A percentile compares a stretch with the other conserved stretches of the same genome.
Evolutionary conservation across 2,329 filamentous ascomycete species (phyloP).

Genomic region (Trichophyton mentagrophytes): DNA sequence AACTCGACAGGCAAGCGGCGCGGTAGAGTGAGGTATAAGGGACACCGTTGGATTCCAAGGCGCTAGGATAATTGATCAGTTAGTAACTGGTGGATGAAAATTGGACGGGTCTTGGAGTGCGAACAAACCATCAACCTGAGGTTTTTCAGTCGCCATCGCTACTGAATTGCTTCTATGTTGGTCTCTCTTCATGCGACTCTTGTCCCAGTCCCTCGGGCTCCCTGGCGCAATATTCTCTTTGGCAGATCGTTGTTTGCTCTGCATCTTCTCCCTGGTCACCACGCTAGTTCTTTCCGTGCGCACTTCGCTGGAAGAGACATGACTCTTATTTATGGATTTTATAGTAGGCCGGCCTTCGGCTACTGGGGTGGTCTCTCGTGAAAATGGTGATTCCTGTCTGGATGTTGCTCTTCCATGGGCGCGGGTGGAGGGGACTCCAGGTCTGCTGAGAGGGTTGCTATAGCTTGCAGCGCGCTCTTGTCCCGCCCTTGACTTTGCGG

Average conservation of each 20-base stretch:
- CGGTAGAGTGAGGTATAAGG: constrained; percentile 55
- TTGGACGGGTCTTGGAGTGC: not conserved
- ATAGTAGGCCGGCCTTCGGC: constrained; percentile 8
- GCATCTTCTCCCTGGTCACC: constrained; percentile 51
- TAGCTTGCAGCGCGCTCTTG: constrained; percentile 30
- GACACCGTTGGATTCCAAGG: constrained; percentile 71
- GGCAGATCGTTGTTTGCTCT: constrained; percentile 48
- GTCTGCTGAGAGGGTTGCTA: constrained; percentile 21
- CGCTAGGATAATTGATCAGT: constrained; percentile 16
- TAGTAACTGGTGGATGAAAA: not conserved
- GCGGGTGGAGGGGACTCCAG: constrained; percentile 30
- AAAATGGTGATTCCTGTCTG: constrained; percentile 12
- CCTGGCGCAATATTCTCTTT: constrained; percentile 27
- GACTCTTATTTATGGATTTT: constrained; percentile 21
- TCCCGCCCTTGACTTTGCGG: constrained; percentile 26
- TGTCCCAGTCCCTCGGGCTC: constrained; percentile 26
- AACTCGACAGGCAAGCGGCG: constrained; percentile 59
- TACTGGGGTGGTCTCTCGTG: constrained; percentile 13
- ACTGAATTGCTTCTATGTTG: constrained; percentile 18
- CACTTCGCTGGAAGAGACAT: constrained; percentile 24
- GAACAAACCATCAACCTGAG: constrained; percentile 21
- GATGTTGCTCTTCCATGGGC: constrained; percentile 18
- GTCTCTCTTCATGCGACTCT: constrained; percentile 17
- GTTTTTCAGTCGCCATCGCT: constrained; percentile 24
- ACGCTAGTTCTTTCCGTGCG: constrained; percentile 36